Percentiles rank a stretch among this genome's conserved stretches.
These are phyloP conservation scores for barrel medic (Medicago truncatula) DNA, from an alignment of 306 rosid species.

Conservation along the genomic window DNA sequence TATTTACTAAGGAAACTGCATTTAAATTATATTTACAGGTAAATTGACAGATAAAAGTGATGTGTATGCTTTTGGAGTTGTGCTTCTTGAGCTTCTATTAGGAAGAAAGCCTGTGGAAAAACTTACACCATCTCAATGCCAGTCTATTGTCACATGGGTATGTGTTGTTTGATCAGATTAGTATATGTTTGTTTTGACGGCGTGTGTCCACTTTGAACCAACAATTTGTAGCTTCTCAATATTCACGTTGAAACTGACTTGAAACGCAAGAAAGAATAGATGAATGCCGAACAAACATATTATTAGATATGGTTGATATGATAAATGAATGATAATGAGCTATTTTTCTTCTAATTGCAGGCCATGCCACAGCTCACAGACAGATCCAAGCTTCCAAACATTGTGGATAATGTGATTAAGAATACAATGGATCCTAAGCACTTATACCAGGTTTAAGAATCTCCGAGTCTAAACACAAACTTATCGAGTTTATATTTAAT, in stretches of 20 bases:
- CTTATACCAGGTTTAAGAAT: conserved; percentile 81
- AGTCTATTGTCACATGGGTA: conserved; percentile 98
- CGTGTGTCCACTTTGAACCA: not conserved
- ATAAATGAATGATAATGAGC: conserved; percentile 24
- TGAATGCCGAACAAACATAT: not conserved
- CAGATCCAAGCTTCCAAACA: conserved; percentile 89
- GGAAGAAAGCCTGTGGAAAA: conserved; percentile 95
- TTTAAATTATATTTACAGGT: conserved; percentile 53
- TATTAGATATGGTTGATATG: conserved; percentile 8
- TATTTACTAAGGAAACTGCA: conserved; percentile 11
- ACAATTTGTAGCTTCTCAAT: not conserved
- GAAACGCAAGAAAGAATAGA: not conserved
- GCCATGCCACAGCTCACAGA: conserved; percentile 99
- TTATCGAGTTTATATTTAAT: not conserved
- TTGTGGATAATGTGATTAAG: conserved; percentile 85
- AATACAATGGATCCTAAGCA: conserved; percentile 88
- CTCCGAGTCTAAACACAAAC: not conserved
- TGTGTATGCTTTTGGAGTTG: conserved; percentile 93
- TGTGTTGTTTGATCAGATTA: conserved; percentile 32
- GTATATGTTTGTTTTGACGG: not conserved
- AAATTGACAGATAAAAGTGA: conserved; percentile 98
- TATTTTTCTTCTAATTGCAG: conserved; percentile 56
- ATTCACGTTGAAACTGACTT: not conserved
- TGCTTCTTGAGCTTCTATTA: conserved; percentile 90
- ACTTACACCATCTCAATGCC: conserved; percentile 88